These are phyloP conservation scores for Lophiostoma macrostomum DNA, from an alignment of 495 filamentous ascomycete species.

Conservation along the genomic window DNA sequence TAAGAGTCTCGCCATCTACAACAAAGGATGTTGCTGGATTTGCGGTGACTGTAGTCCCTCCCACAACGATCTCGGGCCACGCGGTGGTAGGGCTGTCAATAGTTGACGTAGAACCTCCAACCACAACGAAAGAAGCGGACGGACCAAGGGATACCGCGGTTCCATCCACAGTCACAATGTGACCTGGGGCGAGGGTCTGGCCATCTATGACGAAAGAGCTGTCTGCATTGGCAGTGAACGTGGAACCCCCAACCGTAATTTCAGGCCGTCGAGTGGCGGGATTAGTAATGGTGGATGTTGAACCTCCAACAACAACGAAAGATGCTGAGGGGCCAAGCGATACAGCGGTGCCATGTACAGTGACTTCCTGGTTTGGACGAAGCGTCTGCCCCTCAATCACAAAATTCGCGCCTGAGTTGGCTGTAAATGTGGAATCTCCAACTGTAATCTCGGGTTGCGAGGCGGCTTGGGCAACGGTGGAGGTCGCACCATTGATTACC, in stretches of 20 bases:
- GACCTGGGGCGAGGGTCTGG: constrained; percentile 22
- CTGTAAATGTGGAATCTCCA: constrained; percentile 12
- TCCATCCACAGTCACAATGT: constrained; percentile 12
- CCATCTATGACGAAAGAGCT: constrained; percentile 4
- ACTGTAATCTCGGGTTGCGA: too few species aligned
- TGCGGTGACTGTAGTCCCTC: constrained; percentile 12
- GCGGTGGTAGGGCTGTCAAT: too few species aligned
- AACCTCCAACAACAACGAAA: constrained; percentile 20
- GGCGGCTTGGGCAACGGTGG: constrained; percentile 1
- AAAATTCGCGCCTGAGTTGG: constrained; percentile 17
- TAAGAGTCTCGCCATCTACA: constrained; percentile 19
- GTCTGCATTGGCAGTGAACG: constrained; percentile 4
- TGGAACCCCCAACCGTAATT: constrained; percentile 22
- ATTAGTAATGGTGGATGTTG: constrained; percentile 8
- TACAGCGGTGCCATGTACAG: constrained; percentile 23
- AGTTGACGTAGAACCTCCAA: constrained; percentile 16
- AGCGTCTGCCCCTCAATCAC: constrained; percentile 30
- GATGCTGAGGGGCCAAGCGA: constrained; percentile 26
- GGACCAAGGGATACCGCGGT: constrained; percentile 14
- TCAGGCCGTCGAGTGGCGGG: constrained; percentile 4
- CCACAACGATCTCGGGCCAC: too few species aligned
- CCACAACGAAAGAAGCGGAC: constrained; percentile 20
- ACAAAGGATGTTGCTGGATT: background rate
- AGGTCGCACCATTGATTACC: constrained; percentile 23
- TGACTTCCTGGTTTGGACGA: constrained; percentile 18